Evolutionary conservation across 345 rosid species (phyloP).

Genomic region (Boechera retrofracta): DNA sequence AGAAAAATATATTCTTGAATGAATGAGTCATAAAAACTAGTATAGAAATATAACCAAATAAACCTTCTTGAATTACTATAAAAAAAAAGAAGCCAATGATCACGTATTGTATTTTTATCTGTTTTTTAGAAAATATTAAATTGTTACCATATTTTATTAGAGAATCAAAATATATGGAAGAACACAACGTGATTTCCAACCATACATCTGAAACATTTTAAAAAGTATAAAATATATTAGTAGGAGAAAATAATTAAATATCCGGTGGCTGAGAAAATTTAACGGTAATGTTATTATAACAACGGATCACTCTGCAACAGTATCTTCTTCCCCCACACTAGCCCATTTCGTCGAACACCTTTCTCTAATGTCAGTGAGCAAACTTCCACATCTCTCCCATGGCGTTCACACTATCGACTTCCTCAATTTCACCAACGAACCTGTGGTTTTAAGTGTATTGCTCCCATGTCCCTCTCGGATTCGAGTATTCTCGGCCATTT

Average conservation of each 20-base stretch:
- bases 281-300: slow-evolving; percentile 25
- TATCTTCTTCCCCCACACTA: slow-evolving; percentile 24
- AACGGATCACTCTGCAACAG: background rate
- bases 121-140: too few relatives aligned
- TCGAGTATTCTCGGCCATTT: slow-evolving; percentile 30
- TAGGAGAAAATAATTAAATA: background rate
- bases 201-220: slow-evolving; percentile 11
- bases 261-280: slow-evolving; percentile 37
- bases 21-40: too few relatives aligned
- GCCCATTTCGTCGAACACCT: slow-evolving; percentile 26
- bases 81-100: too few relatives aligned
- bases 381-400: slow-evolving; percentile 37
- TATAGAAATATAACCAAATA: too few relatives aligned
- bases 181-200: background rate
- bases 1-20: too few relatives aligned
- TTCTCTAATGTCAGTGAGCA: slow-evolving; percentile 38
- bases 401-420: slow-evolving; percentile 34
- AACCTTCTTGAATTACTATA: too few relatives aligned
- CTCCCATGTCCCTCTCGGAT: slow-evolving; percentile 26
- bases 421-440: slow-evolving; percentile 18
- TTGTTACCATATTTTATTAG: too few relatives aligned
- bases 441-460: slow-evolving; percentile 29
- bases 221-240: background rate
- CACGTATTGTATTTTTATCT: too few relatives aligned
- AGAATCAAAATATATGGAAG: background rate